Evolutionary conservation across 2,329 filamentous ascomycete species (phyloP), one percentile per base, ranked within the genome.

Genomic region (Escovopsis weberi): DNA sequence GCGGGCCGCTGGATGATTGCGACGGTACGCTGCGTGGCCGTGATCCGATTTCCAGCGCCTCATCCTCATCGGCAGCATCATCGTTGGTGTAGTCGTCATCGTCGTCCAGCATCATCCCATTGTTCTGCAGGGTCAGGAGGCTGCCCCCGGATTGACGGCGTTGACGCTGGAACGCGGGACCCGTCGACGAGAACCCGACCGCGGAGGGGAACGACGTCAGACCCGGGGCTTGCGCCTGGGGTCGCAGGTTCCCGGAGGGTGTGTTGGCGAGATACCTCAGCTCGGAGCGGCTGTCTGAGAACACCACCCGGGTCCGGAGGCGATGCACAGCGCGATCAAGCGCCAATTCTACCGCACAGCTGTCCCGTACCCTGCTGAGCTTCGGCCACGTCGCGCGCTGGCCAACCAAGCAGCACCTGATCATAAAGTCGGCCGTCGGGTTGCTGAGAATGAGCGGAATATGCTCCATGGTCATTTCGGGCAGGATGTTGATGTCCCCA

Each of bases 341-440:
- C 4, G 87, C 85, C 38, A 94, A 65, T 58, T 96, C 89, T 43
- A 95, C 85, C 3, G 87, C 85, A 51, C 86, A 86, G 43, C 87
- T 82, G 54, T 94, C 91, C 34, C 84, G 73, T 52, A 96, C 83
- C 11, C 86, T 78, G 48, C 82, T 82, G 9, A 96, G 65, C 57
- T 88, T 88, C 0, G 88, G 87, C 89, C 88, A 96, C 0, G 88
- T 94, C 3, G 89, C 88, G 44, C 80, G 73, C 59, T 95, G 85
- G 6, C 89, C 89, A 26, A 76, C 72, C 6, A 85, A 65, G 53
- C 83, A 83, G 8, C 84, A 81, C 38, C 82, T 73, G 5, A 81
- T 60, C 85, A 96, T 94, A 57, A 94, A 96, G 4, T 88, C 84
- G 0, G 78, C 66, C 0, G 82, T 87, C 1, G 89, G 89, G 45